Base-by-base conservation (phyloP, 2,329 filamentous ascomycete species). In the Chrysoporthe puriensis region DNA sequence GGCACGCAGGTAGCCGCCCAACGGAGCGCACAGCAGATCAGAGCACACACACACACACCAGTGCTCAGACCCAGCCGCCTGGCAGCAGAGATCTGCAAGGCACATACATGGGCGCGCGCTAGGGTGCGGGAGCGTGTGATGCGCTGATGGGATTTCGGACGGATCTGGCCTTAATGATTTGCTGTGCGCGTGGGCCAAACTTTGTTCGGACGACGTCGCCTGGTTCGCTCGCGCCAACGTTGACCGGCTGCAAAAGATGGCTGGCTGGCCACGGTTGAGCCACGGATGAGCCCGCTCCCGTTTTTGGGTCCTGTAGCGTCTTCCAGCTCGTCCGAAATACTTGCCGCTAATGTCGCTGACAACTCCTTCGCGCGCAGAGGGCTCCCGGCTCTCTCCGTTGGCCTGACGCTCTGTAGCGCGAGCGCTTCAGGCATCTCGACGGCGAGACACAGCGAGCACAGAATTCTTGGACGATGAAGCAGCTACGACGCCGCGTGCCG, bases 221-320 rank as follows among this genome's bases (percentile, higher is more conserved):
- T 2, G 16, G 50, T 21, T 13, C 50, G 6, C 16, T 32, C 16
- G 21, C 26, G 48, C 9, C 21, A 32, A 5, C 32, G 32, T 32
- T 18, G 54, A 57, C 40, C 34, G 6, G 34, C 54, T 57, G 34
- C 34, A 57, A 16, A 6, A 11, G 54, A 57, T 57, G 16, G 32
- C 34, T 57, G 54, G 34, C 54, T 57, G 54, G 34, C 54, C 32
- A n/a, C 54, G 54, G 54, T 40, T 57, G 54, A 18, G 54, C 54
- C 54, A n/a, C 54, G 54, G 54, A 57, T 57, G 54, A 18, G 54
- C 54, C 54, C 54, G 54, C 34, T 34, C 54, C 54, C 54, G 13
- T 26, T 11, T 57, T 32, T 54, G 9, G 50, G 50, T 57, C 14
- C 4, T 57, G 14, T 57, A 7, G 54, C 54, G 54, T 57, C 32